These are phyloP conservation scores for Aspergillus hiratsukae DNA, from an alignment of 2,329 filamentous ascomycete species.

Conservation along the genomic window DNA sequence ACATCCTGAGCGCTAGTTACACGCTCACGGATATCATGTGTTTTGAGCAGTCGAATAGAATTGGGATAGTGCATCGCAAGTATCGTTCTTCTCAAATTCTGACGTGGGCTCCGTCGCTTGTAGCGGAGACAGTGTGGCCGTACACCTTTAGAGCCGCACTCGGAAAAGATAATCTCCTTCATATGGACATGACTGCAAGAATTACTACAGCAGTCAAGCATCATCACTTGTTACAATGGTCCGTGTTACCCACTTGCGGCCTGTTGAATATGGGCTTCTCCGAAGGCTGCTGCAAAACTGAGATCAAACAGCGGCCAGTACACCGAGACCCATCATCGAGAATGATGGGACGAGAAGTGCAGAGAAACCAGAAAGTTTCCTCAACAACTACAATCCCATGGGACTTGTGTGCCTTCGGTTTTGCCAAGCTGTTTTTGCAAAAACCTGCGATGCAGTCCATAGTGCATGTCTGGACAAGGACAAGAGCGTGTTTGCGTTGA, in stretches of 20 bases:
- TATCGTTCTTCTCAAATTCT: not conserved
- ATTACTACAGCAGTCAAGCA: not conserved
- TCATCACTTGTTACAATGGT: not conserved
- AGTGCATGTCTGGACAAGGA: not conserved
- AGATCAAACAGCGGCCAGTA: not conserved
- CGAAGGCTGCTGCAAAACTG: not conserved
- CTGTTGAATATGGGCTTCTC: not conserved
- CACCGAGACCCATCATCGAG: not conserved
- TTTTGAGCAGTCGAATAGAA: not conserved
- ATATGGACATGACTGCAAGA: not conserved
- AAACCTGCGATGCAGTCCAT: not conserved
- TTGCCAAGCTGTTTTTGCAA: not conserved
- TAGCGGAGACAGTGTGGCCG: not conserved
- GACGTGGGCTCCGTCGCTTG: not conserved
- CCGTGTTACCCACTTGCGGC: not conserved
- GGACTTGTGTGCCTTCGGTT: not conserved
- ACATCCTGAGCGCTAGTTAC: not conserved
- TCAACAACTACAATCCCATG: not conserved
- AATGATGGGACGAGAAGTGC: not conserved
- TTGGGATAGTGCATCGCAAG: not conserved
- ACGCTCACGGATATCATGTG: not conserved
- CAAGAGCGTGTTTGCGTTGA: not conserved
- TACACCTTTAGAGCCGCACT: too few relatives aligned
- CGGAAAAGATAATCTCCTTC: not conserved
- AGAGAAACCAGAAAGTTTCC: too few relatives aligned